Percentiles rank a stretch among this genome's conserved stretches.
Evolutionary conservation across 1,139 yeast genomes (phyloP).

Genomic region (Debaryomycetaceae sp.): DNA sequence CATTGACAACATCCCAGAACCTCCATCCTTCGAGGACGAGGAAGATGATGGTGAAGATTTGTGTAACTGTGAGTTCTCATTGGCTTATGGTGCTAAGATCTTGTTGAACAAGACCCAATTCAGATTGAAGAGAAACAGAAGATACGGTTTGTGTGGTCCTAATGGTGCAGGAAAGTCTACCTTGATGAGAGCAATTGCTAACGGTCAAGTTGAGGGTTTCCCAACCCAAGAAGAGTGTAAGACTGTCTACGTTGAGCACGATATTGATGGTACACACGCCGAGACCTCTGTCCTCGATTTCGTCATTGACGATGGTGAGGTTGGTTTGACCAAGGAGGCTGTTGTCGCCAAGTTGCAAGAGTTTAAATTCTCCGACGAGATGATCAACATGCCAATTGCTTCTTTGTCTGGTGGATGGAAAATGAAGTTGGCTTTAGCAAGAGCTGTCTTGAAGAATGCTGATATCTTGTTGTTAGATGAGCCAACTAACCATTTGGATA

Average conservation of each 20-base stretch:
- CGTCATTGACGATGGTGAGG: constrained; percentile 79
- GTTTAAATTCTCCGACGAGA: constrained; percentile 89
- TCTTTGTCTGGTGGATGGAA: constrained; percentile 99
- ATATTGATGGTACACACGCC: constrained; percentile 96
- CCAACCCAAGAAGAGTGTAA: constrained; percentile 98
- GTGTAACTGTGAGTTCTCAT: constrained; percentile 99
- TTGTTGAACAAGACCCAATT: constrained; percentile 98
- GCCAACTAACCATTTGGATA: constrained; percentile 99
- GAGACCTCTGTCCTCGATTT: constrained; percentile 90
- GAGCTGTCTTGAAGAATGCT: constrained; percentile 98
- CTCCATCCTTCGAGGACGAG: constrained; percentile 95
- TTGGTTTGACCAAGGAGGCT: constrained; percentile 66
- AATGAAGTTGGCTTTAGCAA: constrained; percentile 98
- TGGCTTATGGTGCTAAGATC: constrained; percentile 99
- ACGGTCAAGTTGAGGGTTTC: constrained; percentile 99
- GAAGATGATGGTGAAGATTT: constrained; percentile 99
- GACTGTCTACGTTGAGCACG: constrained; percentile 99
- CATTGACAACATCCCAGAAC: constrained; percentile 95
- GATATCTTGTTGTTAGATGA: constrained; percentile 97
- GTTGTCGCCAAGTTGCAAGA: constrained; percentile 75
- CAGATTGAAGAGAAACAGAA: constrained; percentile 98
- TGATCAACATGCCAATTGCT: constrained; percentile 89
- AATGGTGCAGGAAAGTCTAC: constrained; percentile 99
- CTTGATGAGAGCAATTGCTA: constrained; percentile 98
- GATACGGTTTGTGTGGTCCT: constrained; percentile 99